Base-by-base conservation (phyloP, 495 filamentous ascomycete genomes). In the Penicillium herquei region DNA sequence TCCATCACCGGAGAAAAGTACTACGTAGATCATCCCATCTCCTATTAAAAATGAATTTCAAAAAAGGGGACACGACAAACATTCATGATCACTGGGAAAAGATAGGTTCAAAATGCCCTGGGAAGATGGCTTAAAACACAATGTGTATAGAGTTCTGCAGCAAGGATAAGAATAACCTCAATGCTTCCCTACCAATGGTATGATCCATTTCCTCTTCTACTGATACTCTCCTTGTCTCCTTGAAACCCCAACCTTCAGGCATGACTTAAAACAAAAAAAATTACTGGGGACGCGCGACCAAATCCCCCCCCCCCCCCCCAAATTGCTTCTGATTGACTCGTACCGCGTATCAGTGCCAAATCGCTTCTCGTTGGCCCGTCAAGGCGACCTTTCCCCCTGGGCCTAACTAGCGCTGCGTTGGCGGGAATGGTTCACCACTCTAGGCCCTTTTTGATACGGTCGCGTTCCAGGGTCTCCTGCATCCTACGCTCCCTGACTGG, bases 391-490 rank as follows among this genome's bases (percentile, higher is more conserved):
- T 52, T 50, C 26, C 58, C 59, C 55, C 42, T 54, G 52, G 54
- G 30, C 56, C 56, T 59, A 55, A 13, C 61, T 66, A 66, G 63
- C 52, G 52, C 58, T 46, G 58, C 50, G 45, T 43, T 54, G 49
- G 59, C 57, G 51, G 57, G 55, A 54, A 58, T 62, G 60, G 49
- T 60, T 66, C 54, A 45, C 49, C 51, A 16, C 35, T 55, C 21
- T 50, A 46, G 56, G 58, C 39, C 62, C 11, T 37, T 39, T 51
- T 43, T 58, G 56, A 62, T 62, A 67, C 65, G 62, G 53, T 67
- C 66, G 62, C 64, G 64, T 65, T 49, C 64, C 59, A 65, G 64
- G 64, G 59, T 61, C 66, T 62, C 43, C 47, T 50, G 56, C 48
- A 26, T 17, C 17, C 49, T 52, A 39, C 41, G 58, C 41, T 53